Evolutionary conservation across 2,329 filamentous ascomycete species (phyloP), one percentile per base, ranked within the genome.

Genomic region (Teratosphaeriaceae sp.): DNA sequence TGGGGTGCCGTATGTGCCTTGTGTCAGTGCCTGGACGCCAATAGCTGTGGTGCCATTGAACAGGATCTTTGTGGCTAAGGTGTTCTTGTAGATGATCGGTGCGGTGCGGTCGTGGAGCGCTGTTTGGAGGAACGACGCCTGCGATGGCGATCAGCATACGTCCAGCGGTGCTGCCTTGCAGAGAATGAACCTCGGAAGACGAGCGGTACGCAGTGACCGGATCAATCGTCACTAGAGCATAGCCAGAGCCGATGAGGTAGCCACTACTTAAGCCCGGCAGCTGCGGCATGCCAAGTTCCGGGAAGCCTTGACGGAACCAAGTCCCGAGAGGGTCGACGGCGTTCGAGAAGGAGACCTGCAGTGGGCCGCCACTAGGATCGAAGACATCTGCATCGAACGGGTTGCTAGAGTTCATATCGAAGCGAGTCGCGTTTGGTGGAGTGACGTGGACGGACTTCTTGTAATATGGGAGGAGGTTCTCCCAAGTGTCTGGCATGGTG

Each of bases 311-410:
- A 15, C 41, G 30, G 1, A 46, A 41, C 38, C 39, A 54, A 15
- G 40, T 45, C 2, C 43, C 43, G 33, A 52, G 47, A 4, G 53
- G 40, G 18, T 35, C 29, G 11, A 47, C 44, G 13, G 43, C 47
- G 22, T 55, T 51, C 9, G 58, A 46, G 41, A 56, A 64, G 0
- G 61, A 60, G 4, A 65, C 59, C 15, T 64, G 46, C 11, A 67
- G 46, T 13, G 63, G 63, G 1, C 62, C 62, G 9, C 42, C 50
- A 5, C 18, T 18, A 3, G 13, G 34, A 6, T 5, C 43, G 37
- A 46, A 60, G 51, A 42, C 44, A 19, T 18, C 20, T 9, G 39
- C 20, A 9, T 44, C 42, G 38, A 47, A 49, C 21, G 38, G 40
- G 8, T 42, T 42, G 13, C 43, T 45, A 2, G 47, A 42, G 24